Evolutionary conservation across 345 rosid genomes (phyloP).

Genomic region (Schrenkiella parvula): DNA sequence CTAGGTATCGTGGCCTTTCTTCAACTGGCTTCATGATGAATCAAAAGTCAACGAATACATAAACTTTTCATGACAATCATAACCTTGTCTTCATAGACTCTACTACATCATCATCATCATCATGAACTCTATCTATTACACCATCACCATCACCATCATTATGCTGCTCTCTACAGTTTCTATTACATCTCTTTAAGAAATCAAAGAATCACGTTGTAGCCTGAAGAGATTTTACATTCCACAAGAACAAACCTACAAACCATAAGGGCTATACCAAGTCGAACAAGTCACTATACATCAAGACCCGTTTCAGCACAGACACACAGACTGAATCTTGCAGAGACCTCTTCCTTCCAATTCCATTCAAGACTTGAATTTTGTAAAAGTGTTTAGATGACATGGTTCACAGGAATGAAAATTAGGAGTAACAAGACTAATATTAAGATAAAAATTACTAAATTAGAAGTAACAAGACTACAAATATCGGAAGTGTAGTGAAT

Average conservation of each 20-base stretch:
- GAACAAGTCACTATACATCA: background rate
- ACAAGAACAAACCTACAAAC: background rate
- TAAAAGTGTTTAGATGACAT: background rate
- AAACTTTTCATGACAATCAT: background rate
- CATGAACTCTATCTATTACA: background rate
- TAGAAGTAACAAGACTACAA: background rate
- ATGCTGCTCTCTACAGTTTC: background rate
- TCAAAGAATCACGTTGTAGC: background rate
- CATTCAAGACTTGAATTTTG: background rate
- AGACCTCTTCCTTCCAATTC: background rate
- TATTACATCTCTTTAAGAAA: background rate
- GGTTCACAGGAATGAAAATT: background rate
- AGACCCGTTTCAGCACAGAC: background rate
- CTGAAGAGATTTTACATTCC: background rate
- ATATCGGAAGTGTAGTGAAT: background rate
- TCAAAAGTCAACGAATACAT: background rate
- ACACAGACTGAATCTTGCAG: background rate
- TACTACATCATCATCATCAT: background rate
- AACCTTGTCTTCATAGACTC: background rate
- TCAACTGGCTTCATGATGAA: background rate
- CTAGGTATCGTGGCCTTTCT: background rate
- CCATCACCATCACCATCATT: background rate
- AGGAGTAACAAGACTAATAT: background rate
- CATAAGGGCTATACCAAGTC: background rate
- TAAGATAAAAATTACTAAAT: too few species aligned